A percentile compares a stretch with the other conserved stretches of the same genome.
phyloP scores from a whole-genome alignment of 257 asterid genomes.

The Gentiana macrophylla region DNA sequence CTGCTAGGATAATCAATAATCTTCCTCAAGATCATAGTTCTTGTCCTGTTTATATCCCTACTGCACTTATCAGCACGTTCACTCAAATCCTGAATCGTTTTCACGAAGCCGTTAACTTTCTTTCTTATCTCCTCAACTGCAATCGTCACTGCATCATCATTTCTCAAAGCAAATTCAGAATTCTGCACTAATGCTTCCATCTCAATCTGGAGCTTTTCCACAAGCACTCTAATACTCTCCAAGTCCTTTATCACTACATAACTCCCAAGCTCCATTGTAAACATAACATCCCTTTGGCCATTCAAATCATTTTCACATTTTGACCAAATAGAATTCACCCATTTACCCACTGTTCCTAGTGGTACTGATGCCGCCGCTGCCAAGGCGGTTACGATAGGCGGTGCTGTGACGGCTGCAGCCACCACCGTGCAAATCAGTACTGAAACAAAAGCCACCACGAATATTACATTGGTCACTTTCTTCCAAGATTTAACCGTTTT shows the following conservation, averaged over 20 bases:
- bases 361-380: conserved; percentile 88
- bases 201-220: conserved; percentile 43
- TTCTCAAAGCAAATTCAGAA: conserved; percentile 51
- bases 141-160: conserved; percentile 47
- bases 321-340: conserved; percentile 68
- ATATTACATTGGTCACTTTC: conserved; percentile 59
- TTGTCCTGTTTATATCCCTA: conserved; percentile 48
- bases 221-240: conserved; percentile 42
- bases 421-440: conserved; percentile 72
- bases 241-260: conserved; percentile 47
- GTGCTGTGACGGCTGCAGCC: conserved; percentile 79
- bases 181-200: conserved; percentile 41
- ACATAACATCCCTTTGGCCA: conserved; percentile 50
- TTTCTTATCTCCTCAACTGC: conserved; percentile 58
- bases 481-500: conserved; percentile 47
- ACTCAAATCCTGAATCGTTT: conserved; percentile 46
- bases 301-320: conserved; percentile 46
- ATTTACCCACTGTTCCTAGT: conserved; percentile 66
- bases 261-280: conserved; percentile 46
- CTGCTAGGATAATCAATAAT: conserved; percentile 44
- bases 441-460: conserved; percentile 52
- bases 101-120: conserved; percentile 41
- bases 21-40: conserved; percentile 48
- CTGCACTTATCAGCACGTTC: conserved; percentile 50
- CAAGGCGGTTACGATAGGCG: conserved; percentile 65